phyloP scores from a whole-genome alignment of 441 rosid genomes.

The Erodium texanum region DNA sequence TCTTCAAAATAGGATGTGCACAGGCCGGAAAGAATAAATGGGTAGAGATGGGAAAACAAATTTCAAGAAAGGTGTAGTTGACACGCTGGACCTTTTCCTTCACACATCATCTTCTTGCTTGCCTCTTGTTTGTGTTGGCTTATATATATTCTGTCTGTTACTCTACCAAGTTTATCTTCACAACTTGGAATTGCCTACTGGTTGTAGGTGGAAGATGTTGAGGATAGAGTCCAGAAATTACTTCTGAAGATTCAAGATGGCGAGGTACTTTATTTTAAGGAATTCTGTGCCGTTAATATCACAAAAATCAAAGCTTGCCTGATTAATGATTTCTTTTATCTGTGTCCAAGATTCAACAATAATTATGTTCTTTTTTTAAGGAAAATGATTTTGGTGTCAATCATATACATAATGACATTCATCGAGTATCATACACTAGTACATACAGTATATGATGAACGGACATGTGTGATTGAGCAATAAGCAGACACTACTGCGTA shows the following conservation, averaged over 20 bases:
- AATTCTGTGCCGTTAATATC: neutral
- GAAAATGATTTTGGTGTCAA: neutral
- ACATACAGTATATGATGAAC: no score
- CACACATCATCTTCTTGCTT: neutral
- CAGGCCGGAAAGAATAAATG: slow-evolving; percentile 82
- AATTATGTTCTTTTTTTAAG: neutral
- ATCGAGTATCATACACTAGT: neutral
- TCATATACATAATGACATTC: neutral
- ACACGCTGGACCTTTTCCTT: neutral
- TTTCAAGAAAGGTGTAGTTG: slow-evolving; percentile 63
- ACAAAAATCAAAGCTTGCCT: neutral
- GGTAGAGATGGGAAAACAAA: slow-evolving; percentile 80
- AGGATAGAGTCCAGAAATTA: slow-evolving; percentile 57
- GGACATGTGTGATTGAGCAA: no score
- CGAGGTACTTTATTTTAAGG: slow-evolving; percentile 27
- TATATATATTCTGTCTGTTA: neutral
- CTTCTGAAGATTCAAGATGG: slow-evolving; percentile 53
- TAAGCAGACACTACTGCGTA: no score
- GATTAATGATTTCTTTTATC: neutral
- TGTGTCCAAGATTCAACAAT: neutral
- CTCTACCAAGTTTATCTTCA: neutral
- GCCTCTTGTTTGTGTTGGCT: neutral
- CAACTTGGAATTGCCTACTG: slow-evolving; percentile 4
- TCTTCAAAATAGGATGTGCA: slow-evolving; percentile 61
- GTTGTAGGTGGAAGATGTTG: slow-evolving; percentile 68